Conservation (phyloP, 768 basidiomycete species). For the Tulasnella sp. region DNA sequence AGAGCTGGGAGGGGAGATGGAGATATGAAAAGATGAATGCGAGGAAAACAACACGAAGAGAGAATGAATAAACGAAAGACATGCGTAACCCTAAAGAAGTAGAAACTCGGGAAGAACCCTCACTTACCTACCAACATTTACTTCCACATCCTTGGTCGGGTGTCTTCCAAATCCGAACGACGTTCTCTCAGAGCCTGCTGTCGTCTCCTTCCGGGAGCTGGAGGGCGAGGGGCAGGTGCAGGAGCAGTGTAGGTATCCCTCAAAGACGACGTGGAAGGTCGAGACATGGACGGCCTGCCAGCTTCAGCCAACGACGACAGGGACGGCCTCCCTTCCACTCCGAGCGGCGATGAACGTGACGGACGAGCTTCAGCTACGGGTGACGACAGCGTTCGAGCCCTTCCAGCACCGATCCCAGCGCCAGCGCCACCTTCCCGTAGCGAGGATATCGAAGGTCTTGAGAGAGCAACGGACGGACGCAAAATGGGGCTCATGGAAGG, state of each 20-base stretch:
- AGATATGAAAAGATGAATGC: background rate
- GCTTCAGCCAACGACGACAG: too few species aligned
- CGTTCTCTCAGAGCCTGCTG: background rate
- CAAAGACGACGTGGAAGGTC: background rate
- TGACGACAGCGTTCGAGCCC: background rate
- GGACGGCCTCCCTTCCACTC: too few species aligned
- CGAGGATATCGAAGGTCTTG: background rate
- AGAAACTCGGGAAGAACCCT: background rate
- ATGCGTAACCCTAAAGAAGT: background rate
- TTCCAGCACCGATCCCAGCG: background rate
- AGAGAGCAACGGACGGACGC: background rate
- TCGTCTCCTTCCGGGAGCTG: background rate
- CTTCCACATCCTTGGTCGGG: background rate
- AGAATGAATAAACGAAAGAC: background rate
- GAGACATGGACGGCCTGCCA: background rate
- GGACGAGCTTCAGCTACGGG: background rate
- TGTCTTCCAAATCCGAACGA: background rate
- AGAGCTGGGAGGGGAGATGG: background rate
- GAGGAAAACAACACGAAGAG: background rate
- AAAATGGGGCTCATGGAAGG: background rate
- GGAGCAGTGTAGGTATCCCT: background rate
- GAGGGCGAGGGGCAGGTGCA: background rate
- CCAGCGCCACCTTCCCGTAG: background rate
- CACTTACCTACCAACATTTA: background rate
- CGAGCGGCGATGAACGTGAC: too few species aligned